Base-by-base conservation (phyloP, 2,329 filamentous ascomycete genomes). In the Aspergillus sp. region DNA sequence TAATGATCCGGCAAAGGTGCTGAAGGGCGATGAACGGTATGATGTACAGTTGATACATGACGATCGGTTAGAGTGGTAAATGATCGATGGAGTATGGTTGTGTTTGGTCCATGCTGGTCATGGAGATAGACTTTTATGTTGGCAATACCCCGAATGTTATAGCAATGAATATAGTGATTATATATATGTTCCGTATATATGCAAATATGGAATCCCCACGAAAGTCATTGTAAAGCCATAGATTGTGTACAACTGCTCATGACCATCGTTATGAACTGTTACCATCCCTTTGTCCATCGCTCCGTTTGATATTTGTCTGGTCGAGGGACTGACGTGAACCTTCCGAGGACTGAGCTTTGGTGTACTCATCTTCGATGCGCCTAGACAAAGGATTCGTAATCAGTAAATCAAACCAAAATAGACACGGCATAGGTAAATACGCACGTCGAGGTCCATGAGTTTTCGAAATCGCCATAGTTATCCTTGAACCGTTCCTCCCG, bases 41-140 rank as follows among this genome's bases (percentile, higher is more conserved):
- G 78, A 85, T 61, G 82, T 87, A 2, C 67, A 72, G 45, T 69
- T 87, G 32, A 69, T 82, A 26, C 83, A 80, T 62, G 84, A 87
- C 66, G 82, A 86, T 69, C 76, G 84, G 41, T 66, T 86, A 19
- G 64, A 67, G 48, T 66, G 59, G 53, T 67, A 50, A 57, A 30
- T 11, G 5, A 19, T n/a, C 19, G 17, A 13, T 38, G n/a, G 16
- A 10, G 8, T n/a, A 42, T 32, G 26, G 13, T 11, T 10, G 9
- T 22, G 16, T 43, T 43, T 9, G 4, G 5, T 45, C 43, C 19
- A 33, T 19, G 14, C 22, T 44, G 2, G 8, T 20, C n/a, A n/a
- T 44, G 16, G 20, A 16, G 5, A 38, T 11, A 30, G 26, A 7
- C 1, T 30, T 30, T 11, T 30, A 3, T 10, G 10, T 30, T 11